Evolutionary conservation across 2,329 filamentous ascomycete species (phyloP).

Genomic region (Xylaria sp.): DNA sequence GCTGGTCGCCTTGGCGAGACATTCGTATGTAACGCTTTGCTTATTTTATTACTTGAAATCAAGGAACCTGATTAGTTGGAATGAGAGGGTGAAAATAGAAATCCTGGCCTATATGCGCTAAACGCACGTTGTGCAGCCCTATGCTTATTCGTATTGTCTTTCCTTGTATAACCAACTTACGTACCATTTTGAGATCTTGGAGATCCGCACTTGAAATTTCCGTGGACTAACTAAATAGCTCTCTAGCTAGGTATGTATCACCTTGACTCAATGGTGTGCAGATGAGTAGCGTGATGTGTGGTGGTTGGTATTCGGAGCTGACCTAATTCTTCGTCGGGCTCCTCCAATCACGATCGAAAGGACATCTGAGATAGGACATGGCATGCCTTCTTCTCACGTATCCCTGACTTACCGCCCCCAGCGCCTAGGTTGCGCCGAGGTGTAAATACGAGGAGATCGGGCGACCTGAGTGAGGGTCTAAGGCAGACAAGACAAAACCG

Average conservation of each 20-base stretch:
- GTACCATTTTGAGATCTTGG: neutral
- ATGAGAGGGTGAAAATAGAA: neutral
- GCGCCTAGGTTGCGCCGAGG: neutral
- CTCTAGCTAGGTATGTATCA: no score
- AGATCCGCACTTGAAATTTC: no score
- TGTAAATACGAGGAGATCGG: conserved; percentile 21
- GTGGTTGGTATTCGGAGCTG: neutral
- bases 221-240: no score
- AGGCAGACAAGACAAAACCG: neutral
- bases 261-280: no score
- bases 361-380: neutral
- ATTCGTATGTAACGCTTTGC: neutral
- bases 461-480: conserved; percentile 2
- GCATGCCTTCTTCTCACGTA: neutral
- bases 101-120: neutral
- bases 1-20: neutral
- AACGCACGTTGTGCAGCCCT: neutral
- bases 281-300: neutral
- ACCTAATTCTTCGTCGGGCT: neutral
- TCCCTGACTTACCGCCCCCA: conserved; percentile 1
- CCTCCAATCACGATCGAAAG: conserved; percentile 2
- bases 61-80: neutral
- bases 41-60: neutral
- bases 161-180: neutral
- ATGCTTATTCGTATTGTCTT: conserved; percentile 11